phyloP scores from a whole-genome alignment of 805 yeast species.

The Candida endomychidarum region DNA sequence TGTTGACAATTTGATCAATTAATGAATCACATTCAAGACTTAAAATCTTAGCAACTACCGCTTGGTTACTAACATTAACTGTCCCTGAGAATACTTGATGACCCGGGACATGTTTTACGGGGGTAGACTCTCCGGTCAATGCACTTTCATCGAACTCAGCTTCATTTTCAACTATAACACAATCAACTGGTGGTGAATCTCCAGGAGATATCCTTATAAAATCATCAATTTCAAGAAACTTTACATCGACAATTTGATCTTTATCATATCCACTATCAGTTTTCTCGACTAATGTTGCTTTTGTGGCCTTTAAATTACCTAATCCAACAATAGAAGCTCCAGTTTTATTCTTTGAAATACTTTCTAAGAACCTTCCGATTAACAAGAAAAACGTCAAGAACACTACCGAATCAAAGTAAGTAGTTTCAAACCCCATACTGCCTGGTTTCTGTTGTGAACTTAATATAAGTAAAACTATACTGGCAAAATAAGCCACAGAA shows the following conservation, averaged over 20 bases:
- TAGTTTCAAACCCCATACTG: constrained; percentile 52
- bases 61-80: constrained; percentile 55
- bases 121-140: constrained; percentile 60
- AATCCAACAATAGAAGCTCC: constrained; percentile 61
- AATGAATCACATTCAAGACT: constrained; percentile 64
- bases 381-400: constrained; percentile 70
- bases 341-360: constrained; percentile 64
- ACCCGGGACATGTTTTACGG: constrained; percentile 56
- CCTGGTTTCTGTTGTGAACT: constrained; percentile 36
- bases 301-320: constrained; percentile 49
- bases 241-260: constrained; percentile 33
- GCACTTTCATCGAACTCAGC: constrained; percentile 62
- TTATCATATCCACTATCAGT: constrained; percentile 14
- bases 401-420: constrained; percentile 78
- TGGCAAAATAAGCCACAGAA: constrained; percentile 66
- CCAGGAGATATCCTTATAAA: constrained; percentile 50
- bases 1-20: constrained; percentile 65
- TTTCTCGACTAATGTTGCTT: constrained; percentile 43
- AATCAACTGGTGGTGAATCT: constrained; percentile 61
- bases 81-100: constrained; percentile 76
- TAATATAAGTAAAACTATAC: constrained; percentile 54
- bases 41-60: constrained; percentile 54
- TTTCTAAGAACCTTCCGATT: constrained; percentile 68
- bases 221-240: constrained; percentile 53
- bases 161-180: constrained; percentile 47